These are phyloP conservation scores for Mycogone perniciosa DNA, from an alignment of 2,329 filamentous ascomycete species.

Conservation along the genomic window DNA sequence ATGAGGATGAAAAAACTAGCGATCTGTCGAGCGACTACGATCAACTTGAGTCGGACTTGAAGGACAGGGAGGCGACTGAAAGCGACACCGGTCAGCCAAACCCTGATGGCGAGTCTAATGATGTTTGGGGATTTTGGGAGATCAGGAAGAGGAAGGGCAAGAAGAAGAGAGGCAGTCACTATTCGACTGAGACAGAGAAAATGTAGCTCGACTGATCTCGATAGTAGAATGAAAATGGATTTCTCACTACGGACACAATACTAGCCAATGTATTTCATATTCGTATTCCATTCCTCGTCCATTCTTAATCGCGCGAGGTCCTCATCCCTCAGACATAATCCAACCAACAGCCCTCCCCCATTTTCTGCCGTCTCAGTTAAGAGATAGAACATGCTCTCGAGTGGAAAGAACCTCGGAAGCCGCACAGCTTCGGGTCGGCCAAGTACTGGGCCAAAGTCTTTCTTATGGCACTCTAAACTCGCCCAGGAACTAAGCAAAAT, in stretches of 20 bases:
- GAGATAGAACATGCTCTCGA: conserved; percentile 45
- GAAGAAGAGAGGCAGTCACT: too few relatives aligned
- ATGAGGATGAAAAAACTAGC: neutral
- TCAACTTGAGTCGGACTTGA: too few relatives aligned
- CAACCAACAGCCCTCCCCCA: conserved; percentile 36
- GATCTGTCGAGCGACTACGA: neutral
- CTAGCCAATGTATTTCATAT: neutral
- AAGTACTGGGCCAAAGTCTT: conserved; percentile 42
- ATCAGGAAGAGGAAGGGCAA: too few relatives aligned
- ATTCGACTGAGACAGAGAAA: too few relatives aligned
- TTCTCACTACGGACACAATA: too few relatives aligned
- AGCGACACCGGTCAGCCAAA: too few relatives aligned
- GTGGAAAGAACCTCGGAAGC: conserved; percentile 38
- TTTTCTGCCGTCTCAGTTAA: conserved; percentile 35
- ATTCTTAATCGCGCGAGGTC: conserved; percentile 39
- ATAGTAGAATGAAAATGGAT: too few relatives aligned
- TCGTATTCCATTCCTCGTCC: conserved; percentile 28
- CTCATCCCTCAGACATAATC: conserved; percentile 39
- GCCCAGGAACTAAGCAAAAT: conserved; percentile 51
- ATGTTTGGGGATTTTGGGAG: too few relatives aligned
- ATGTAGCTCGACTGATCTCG: too few relatives aligned
- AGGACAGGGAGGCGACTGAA: too few relatives aligned
- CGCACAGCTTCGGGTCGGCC: conserved; percentile 42
- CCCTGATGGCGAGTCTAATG: too few relatives aligned
- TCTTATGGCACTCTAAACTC: conserved; percentile 36